These are phyloP conservation scores for Cercospora beticola DNA, from an alignment of 2,329 filamentous ascomycete genomes.

Conservation along the genomic window DNA sequence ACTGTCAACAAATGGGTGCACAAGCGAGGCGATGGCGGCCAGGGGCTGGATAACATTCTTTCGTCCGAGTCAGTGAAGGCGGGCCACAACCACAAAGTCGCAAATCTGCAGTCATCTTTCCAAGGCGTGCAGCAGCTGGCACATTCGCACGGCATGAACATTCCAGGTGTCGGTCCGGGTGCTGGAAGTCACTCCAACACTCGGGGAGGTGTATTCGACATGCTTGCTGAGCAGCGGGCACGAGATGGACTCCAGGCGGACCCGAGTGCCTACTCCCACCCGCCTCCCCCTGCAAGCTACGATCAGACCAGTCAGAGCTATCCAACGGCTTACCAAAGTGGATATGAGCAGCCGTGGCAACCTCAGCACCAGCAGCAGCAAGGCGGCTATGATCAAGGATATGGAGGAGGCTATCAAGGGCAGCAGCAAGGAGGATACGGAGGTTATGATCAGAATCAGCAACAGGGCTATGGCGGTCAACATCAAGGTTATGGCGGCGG, in stretches of 20 bases:
- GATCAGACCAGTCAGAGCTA: conserved; percentile 33
- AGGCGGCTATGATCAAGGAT: conserved; percentile 24
- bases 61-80: conserved; percentile 78
- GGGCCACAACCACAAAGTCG: conserved; percentile 70
- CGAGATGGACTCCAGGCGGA: conserved; percentile 14
- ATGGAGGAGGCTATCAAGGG: conserved; percentile 23
- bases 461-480: conserved; percentile 7
- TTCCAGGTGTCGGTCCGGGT: conserved; percentile 26
- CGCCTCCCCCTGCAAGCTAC: conserved; percentile 31
- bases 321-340: conserved; percentile 39
- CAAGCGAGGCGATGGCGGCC: conserved; percentile 63
- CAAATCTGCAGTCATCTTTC: conserved; percentile 30
- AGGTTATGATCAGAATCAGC: conserved; percentile 20
- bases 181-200: conserved; percentile 31
- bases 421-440: conserved; percentile 29
- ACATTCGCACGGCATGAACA: conserved; percentile 23
- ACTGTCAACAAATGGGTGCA: conserved; percentile 81
- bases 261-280: conserved; percentile 27
- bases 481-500: conserved; percentile 18
- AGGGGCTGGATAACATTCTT: conserved; percentile 71
- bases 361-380: conserved; percentile 27
- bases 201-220: conserved; percentile 34
- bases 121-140: conserved; percentile 29
- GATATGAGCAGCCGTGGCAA: conserved; percentile 38
- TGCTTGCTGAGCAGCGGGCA: conserved; percentile 27